Evolutionary conservation across 805 yeast species (phyloP), one percentile per base, ranked within the genome.

Genomic region (Tetrapisispora taiwanensis): DNA sequence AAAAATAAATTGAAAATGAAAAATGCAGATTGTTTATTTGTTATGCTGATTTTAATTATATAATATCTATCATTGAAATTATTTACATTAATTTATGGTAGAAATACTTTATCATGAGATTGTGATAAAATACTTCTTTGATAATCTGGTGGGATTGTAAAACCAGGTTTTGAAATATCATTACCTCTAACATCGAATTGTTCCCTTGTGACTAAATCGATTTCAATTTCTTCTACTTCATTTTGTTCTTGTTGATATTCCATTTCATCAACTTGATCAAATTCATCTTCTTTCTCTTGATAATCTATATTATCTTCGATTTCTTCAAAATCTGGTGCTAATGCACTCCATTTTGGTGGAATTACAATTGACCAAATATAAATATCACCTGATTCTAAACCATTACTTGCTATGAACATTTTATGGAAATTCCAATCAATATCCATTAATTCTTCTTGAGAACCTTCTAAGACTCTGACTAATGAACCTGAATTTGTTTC

Each of bases 241-340:
- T 79, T 79, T 46, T 75, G 62, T 41, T 81, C 74, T 53, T 76
- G 74, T 54, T 75, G 77, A 48, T 75, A 75, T 48, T 78, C 71
- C 41, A 74, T 78, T 43, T 78, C 84, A 42, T 81, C 88, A 10
- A 76, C 75, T 20, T 83, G 73, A 59, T 89, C 97, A 62, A 89
- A 89, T 63, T 89, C 97, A 59, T 88, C 95, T 61, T 89, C 97
- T 47, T 74, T 73, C 57, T 89, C 97, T 52, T 79, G 78, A 58
- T 90, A 89, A 46, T 84, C 87, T 9, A 85, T 81, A 56, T 88
- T 90, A 55, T 88, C 95, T 57, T 89, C 96, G 36, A 89, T 81
- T 61, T 89, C 97, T 39, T 84, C 95, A 59, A 90, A 89, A 61
- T 90, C 97, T 0, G 97, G 97, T 0, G 97, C 97, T 53, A 89